These are phyloP conservation scores for Teratosphaeria zuluensis DNA, from an alignment of 2,329 filamentous ascomycete genomes.

Conservation along the genomic window DNA sequence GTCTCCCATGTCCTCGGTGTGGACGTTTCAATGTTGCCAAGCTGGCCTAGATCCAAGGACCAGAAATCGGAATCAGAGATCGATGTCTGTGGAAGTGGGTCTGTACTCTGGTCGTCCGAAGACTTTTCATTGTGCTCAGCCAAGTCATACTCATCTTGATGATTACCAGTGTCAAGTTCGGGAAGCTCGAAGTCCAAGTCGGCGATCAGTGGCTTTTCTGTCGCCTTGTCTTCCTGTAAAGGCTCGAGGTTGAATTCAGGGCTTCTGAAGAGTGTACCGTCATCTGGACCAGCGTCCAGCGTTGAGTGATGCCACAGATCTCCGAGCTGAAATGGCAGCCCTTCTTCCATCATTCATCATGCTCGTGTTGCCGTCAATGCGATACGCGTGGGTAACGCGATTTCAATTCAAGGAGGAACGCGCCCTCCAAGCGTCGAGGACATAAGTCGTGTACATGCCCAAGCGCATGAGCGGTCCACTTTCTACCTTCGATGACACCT, in stretches of 20 bases:
- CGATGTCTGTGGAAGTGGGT: not conserved
- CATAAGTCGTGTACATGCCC: not conserved
- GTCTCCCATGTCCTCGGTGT: conserved; percentile 57
- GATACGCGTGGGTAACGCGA: not conserved
- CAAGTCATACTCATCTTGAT: not conserved
- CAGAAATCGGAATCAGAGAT: not conserved
- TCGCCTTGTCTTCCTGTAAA: not conserved
- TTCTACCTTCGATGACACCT: too few species aligned
- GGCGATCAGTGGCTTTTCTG: not conserved
- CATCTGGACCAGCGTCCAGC: not conserved
- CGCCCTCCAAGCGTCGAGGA: not conserved
- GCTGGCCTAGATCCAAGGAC: not conserved
- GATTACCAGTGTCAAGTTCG: conserved; percentile 20
- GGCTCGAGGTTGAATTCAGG: not conserved
- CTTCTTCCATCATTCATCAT: not conserved
- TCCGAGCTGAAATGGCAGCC: not conserved
- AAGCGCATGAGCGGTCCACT: not conserved
- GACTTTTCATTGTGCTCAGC: not conserved
- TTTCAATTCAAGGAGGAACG: not conserved
- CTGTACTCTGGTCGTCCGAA: not conserved
- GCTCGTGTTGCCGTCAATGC: not conserved
- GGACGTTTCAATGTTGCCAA: not conserved
- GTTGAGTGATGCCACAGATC: not conserved
- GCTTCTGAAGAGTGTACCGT: not conserved
- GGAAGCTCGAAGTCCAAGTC: conserved; percentile 30